phyloP scores from a whole-genome alignment of 2,329 filamentous ascomycete genomes.

The Sarocladiaceae sp. region DNA sequence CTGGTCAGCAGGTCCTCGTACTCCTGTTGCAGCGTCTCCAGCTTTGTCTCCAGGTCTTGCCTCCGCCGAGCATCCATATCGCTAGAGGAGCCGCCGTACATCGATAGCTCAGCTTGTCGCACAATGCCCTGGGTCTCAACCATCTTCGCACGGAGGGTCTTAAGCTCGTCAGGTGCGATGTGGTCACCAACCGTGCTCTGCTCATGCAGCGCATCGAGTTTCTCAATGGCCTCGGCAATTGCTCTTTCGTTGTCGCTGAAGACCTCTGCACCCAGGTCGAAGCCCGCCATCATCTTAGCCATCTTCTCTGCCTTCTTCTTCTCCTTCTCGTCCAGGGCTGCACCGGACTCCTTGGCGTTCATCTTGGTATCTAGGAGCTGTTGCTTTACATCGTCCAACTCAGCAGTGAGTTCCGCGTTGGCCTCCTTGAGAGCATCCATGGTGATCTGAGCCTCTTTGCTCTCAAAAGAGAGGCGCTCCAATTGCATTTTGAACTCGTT shows the following conservation, averaged over 20 bases:
- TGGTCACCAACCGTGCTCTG: slow-evolving; percentile 72
- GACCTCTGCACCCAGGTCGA: slow-evolving; percentile 87
- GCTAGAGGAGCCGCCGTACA: slow-evolving; percentile 65
- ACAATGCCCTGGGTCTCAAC: slow-evolving; percentile 90
- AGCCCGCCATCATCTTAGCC: slow-evolving; percentile 99
- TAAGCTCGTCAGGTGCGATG: slow-evolving; percentile 76
- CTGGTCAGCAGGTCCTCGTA: slow-evolving; percentile 79
- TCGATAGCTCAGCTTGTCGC: slow-evolving; percentile 83
- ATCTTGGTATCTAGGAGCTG: slow-evolving; percentile 94
- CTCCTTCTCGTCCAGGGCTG: slow-evolving; percentile 92
- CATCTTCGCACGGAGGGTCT: slow-evolving; percentile 71
- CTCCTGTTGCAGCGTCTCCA: slow-evolving; percentile 71
- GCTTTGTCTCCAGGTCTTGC: slow-evolving; percentile 71
- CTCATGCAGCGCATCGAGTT: slow-evolving; percentile 74
- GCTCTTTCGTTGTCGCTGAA: slow-evolving; percentile 90
- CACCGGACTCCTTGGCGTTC: slow-evolving; percentile 89
- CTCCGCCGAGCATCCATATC: slow-evolving; percentile 64
- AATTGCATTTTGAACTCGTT: slow-evolving; percentile 97
- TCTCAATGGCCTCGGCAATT: slow-evolving; percentile 78
- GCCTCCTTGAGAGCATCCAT: slow-evolving; percentile 98
- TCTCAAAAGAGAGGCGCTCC: slow-evolving; percentile 91
- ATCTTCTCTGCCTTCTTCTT: slow-evolving; percentile 98
- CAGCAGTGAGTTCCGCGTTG: slow-evolving; percentile 84
- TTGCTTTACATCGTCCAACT: slow-evolving; percentile 94
- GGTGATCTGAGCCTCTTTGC: slow-evolving; percentile 93